A percentile compares a stretch with the other conserved stretches of the same genome.
Evolutionary conservation across 257 asterid genomes (phyloP).

Genomic region (Jacaranda mimosifolia): DNA sequence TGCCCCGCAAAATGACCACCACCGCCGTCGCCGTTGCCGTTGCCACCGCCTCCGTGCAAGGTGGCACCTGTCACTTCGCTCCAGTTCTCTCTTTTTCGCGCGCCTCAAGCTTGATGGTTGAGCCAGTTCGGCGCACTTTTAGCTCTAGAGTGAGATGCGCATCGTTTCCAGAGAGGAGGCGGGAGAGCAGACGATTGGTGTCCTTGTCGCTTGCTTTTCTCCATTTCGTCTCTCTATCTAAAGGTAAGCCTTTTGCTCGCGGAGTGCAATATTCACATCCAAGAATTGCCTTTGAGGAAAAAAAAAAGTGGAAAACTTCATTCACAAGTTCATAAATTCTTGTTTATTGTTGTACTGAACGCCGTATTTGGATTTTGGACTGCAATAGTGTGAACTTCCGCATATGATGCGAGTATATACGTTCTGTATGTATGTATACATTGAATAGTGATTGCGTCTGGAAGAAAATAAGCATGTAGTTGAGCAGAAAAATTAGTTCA

Average conservation of each 20-base stretch:
- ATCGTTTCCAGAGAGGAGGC: slow-evolving; percentile 48
- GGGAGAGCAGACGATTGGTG: slow-evolving; percentile 69
- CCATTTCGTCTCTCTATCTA: slow-evolving; percentile 56
- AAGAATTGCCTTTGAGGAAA: too few relatives aligned
- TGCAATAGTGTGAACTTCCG: too few relatives aligned
- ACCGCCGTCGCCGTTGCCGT: slow-evolving; percentile 46
- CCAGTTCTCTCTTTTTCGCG: slow-evolving; percentile 38
- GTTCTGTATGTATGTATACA: too few relatives aligned
- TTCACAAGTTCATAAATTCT: too few relatives aligned
- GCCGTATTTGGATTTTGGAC: too few relatives aligned
- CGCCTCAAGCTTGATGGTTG: slow-evolving; percentile 26
- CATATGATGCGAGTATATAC: too few relatives aligned
- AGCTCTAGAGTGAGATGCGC: slow-evolving; percentile 55
- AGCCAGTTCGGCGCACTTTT: slow-evolving; percentile 38
- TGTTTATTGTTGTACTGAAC: too few relatives aligned
- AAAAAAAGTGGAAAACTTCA: too few relatives aligned
- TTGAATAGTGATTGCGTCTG: too few relatives aligned
- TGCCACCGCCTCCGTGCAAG: slow-evolving; percentile 48
- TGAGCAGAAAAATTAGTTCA: too few relatives aligned
- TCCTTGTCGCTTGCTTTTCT: slow-evolving; percentile 62
- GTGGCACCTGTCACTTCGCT: slow-evolving; percentile 42
- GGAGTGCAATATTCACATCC: not conserved
- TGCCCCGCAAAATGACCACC: slow-evolving; percentile 54
- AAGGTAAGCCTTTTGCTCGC: slow-evolving; percentile 46
- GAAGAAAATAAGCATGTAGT: too few relatives aligned